Evolutionary conservation across 2,329 filamentous ascomycete species (phyloP).

Genomic region (Huntiella moniliformis): DNA sequence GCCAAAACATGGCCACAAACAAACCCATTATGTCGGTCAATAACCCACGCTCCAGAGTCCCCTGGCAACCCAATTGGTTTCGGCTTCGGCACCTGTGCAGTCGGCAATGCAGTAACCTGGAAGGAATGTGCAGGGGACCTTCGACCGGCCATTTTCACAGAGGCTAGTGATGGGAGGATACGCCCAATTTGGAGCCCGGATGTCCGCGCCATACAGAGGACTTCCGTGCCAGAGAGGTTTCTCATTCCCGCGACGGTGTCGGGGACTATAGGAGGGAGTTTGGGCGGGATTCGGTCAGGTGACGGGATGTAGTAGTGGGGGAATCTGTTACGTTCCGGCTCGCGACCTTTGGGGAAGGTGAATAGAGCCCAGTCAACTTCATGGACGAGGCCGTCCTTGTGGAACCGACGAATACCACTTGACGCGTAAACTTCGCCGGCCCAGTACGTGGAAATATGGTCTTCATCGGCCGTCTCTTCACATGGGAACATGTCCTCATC

Average conservation of each 20-base stretch:
- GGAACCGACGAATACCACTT: conserved; percentile 66
- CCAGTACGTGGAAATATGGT: conserved; percentile 64
- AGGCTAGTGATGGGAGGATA: conserved; percentile 59
- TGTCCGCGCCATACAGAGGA: conserved; percentile 78
- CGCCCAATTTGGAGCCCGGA: conserved; percentile 64
- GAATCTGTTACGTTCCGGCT: conserved; percentile 55
- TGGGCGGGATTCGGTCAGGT: conserved; percentile 1
- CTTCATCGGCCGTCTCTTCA: conserved; percentile 48
- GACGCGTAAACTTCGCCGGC: conserved; percentile 77
- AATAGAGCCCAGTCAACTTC: conserved; percentile 95
- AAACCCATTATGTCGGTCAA: conserved; percentile 58
- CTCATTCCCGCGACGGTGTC: conserved; percentile 38
- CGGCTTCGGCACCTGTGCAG: conserved; percentile 10
- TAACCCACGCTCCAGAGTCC: conserved; percentile 84
- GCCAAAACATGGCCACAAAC: conserved; percentile 84
- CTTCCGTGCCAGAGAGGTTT: conserved; percentile 52
- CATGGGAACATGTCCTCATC: conserved; percentile 61
- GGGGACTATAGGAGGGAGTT: conserved; percentile 26
- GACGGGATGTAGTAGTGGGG: conserved; percentile 19
- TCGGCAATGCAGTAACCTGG: conserved; percentile 24
- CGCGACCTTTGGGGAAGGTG: conserved; percentile 51
- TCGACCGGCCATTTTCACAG: conserved; percentile 75
- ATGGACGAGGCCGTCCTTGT: conserved; percentile 54
- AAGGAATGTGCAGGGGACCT: conserved; percentile 58
- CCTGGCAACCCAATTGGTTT: conserved; percentile 51